phyloP scores from a whole-genome alignment of 2,329 filamentous ascomycete genomes.

The Ceratocystis papillata region DNA sequence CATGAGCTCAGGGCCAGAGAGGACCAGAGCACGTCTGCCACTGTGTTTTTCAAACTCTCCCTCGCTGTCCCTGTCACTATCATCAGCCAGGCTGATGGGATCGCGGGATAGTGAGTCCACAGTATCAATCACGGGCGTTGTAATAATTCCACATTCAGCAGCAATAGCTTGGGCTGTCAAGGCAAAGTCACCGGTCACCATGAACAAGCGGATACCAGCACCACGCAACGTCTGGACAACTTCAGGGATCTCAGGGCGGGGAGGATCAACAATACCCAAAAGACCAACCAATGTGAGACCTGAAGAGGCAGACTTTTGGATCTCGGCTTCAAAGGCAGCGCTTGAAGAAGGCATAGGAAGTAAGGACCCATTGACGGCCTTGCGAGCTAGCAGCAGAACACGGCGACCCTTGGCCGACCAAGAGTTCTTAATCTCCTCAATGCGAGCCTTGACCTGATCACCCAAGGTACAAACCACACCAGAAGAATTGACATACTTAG shows the following conservation, averaged over 20 bases:
- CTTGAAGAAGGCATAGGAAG: slow-evolving; percentile 63
- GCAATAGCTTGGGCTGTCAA: slow-evolving; percentile 71
- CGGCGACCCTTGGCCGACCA: slow-evolving; percentile 89
- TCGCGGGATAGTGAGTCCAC: slow-evolving; percentile 40
- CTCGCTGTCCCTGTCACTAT: slow-evolving; percentile 27
- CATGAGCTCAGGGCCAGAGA: slow-evolving; percentile 56
- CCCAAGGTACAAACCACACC: slow-evolving; percentile 67
- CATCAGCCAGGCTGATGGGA: slow-evolving; percentile 54
- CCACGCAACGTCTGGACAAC: slow-evolving; percentile 83
- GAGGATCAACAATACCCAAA: slow-evolving; percentile 92
- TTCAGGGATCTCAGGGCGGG: slow-evolving; percentile 75
- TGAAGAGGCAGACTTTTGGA: slow-evolving; percentile 69
- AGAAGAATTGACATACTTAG: slow-evolving; percentile 63
- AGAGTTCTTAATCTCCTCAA: slow-evolving; percentile 70
- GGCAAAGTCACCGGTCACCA: slow-evolving; percentile 90
- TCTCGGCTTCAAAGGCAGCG: slow-evolving; percentile 68
- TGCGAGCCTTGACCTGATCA: slow-evolving; percentile 54
- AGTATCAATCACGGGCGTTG: slow-evolving; percentile 42
- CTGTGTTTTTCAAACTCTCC: slow-evolving; percentile 27
- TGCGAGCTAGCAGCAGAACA: slow-evolving; percentile 81
- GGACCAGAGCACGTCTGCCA: slow-evolving; percentile 43
- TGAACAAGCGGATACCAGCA: slow-evolving; percentile 90
- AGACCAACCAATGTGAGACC: slow-evolving; percentile 89
- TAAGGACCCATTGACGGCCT: slow-evolving; percentile 63
- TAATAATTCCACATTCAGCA: slow-evolving; percentile 76